A percentile compares a stretch with the other conserved stretches of the same genome.
Evolutionary conservation across 2,329 filamentous ascomycete genomes (phyloP).

Genomic region (Penicillium corylophilum): DNA sequence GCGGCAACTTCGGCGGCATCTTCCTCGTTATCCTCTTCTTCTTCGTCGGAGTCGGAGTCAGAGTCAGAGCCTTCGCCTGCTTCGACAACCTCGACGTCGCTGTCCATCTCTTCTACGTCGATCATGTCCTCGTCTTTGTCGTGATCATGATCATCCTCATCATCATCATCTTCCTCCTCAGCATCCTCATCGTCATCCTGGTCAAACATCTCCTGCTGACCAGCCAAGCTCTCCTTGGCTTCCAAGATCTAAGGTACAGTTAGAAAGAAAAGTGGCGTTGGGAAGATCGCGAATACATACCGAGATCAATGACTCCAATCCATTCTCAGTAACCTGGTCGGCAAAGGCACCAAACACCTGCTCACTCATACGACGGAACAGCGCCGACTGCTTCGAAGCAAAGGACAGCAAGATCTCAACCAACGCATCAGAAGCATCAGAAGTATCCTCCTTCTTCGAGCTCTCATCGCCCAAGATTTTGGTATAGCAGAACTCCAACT

Average conservation of each 20-base stretch:
- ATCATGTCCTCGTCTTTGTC: constrained; percentile 52
- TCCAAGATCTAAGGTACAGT: constrained; percentile 64
- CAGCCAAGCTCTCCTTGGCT: constrained; percentile 76
- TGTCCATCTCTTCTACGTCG: constrained; percentile 45
- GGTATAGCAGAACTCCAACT: constrained; percentile 74
- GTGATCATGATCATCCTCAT: constrained; percentile 5
- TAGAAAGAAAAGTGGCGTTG: constrained; percentile 26
- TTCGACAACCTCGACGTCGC: constrained; percentile 42
- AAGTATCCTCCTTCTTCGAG: constrained; percentile 51
- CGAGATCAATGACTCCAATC: constrained; percentile 62
- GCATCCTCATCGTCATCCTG: constrained; percentile 60
- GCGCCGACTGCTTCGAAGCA: constrained; percentile 76
- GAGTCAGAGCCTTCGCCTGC: constrained; percentile 13
- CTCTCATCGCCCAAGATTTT: constrained; percentile 57
- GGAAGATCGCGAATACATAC: constrained; percentile 26
- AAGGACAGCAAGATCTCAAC: constrained; percentile 90
- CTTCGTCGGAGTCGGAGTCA: constrained; percentile 45
- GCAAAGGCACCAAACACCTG: constrained; percentile 86
- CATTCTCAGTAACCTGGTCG: constrained; percentile 68
- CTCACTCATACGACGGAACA: constrained; percentile 82
- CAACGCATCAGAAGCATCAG: constrained; percentile 63
- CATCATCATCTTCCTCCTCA: constrained; percentile 17
- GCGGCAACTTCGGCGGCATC: constrained; percentile 54
- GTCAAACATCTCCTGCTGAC: constrained; percentile 83
- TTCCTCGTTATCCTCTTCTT: constrained; percentile 46